phyloP scores from a whole-genome alignment of 495 filamentous ascomycete species.

The Penicillium tannophilum region DNA sequence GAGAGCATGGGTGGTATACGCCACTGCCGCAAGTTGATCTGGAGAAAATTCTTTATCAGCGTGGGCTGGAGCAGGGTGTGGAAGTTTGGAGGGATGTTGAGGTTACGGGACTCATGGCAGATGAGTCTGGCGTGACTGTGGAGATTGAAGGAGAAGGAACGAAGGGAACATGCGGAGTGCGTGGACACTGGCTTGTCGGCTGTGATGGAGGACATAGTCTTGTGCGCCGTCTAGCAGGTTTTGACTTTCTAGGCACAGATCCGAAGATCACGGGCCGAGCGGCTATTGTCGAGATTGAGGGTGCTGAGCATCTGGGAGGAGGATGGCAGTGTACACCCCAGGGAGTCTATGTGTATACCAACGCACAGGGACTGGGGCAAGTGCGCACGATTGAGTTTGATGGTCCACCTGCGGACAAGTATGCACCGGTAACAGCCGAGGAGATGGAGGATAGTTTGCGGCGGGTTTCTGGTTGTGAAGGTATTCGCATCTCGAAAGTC shows the following conservation, averaged over 20 bases:
- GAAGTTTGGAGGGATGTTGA: slow-evolving; percentile 26
- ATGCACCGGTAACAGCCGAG: slow-evolving; percentile 24
- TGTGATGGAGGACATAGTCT: slow-evolving; percentile 29
- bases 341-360: slow-evolving; percentile 21
- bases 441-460: slow-evolving; percentile 30
- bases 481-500: slow-evolving; percentile 27
- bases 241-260: slow-evolving; percentile 25
- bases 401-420: slow-evolving; percentile 26
- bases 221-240: slow-evolving; percentile 21
- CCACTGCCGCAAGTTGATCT: slow-evolving; percentile 25
- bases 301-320: slow-evolving; percentile 20
- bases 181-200: slow-evolving; percentile 21
- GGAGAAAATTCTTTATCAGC: slow-evolving; percentile 23
- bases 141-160: slow-evolving; percentile 1
- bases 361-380: slow-evolving; percentile 6
- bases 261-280: slow-evolving; percentile 25
- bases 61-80: slow-evolving; percentile 28
- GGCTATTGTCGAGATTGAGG: slow-evolving; percentile 18
- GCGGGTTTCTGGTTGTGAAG: slow-evolving; percentile 23
- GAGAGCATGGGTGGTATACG: slow-evolving; percentile 22
- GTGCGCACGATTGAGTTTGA: slow-evolving; percentile 33
- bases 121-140: slow-evolving; percentile 5
- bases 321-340: slow-evolving; percentile 24
- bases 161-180: neutral
- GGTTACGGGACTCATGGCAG: slow-evolving; percentile 9